phyloP scores from a whole-genome alignment of 108 stramenopile genomes.

The Skeletonema grethae region DNA sequence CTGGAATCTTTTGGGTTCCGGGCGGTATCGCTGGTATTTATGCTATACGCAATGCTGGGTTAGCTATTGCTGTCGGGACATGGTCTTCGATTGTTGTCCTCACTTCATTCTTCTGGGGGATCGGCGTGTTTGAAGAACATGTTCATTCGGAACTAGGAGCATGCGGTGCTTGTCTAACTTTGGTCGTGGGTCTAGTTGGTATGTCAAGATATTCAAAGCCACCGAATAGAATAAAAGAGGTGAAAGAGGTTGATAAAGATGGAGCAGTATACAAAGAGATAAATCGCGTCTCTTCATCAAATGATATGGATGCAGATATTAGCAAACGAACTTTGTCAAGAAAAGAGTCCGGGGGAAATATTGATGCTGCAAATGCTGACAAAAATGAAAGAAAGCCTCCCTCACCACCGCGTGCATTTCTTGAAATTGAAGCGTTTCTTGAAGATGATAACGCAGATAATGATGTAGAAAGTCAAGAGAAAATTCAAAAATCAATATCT shows the following conservation, averaged over 20 bases:
- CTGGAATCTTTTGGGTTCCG: conserved; percentile 75
- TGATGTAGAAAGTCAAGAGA: not conserved
- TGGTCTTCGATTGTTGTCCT: conserved; percentile 74
- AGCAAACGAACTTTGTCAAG: not conserved
- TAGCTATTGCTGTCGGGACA: conserved; percentile 73
- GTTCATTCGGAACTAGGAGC: conserved; percentile 37
- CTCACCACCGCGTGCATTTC: not conserved
- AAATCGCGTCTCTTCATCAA: not conserved
- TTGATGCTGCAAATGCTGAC: not conserved
- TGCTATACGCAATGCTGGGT: conserved; percentile 69
- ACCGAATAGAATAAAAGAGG: conserved; percentile 3
- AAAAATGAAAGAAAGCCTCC: not conserved
- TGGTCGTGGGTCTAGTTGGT: conserved; percentile 31
- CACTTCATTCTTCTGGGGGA: conserved; percentile 59
- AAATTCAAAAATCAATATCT: conserved; percentile 9
- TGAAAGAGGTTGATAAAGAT: not conserved
- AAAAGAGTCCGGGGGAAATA: not conserved
- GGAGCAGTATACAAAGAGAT: not conserved
- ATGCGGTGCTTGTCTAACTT: conserved; percentile 20
- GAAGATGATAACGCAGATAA: not conserved
- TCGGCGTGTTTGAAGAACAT: conserved; percentile 68
- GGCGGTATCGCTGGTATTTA: conserved; percentile 59
- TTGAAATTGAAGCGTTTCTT: conserved; percentile 33
- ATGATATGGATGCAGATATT: conserved; percentile 11
- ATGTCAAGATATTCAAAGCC: conserved; percentile 38